Evolutionary conservation across 2,329 filamentous ascomycete genomes (phyloP), one percentile per base, ranked within the genome.

Genomic region (Daldinia eschscholtzii): DNA sequence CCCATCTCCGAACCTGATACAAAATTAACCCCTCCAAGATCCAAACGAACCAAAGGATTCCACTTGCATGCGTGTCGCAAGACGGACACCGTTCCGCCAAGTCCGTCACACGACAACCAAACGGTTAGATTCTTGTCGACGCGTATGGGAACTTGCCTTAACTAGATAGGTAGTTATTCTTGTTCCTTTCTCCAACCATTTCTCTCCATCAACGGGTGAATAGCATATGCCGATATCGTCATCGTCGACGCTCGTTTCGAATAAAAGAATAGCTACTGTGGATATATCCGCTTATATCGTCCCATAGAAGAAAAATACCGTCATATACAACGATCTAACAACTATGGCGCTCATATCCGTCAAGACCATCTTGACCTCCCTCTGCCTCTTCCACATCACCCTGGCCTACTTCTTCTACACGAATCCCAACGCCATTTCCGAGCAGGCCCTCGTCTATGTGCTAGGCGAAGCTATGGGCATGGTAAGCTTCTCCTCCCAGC

Each of bases 311-410:
- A 37, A 4, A 37, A 20, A 48, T 48, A 10, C 6, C 41, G 53
- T 15, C 56, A 20, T 15, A 61, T 61, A 13, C 52, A 41, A 63
- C 33, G 20, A 44, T 30, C 18, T n/a, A 30, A 18, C 23, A 75
- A 84, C 60, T 69, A 98, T 98, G 94, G 91, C 89, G 35, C 84
- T 97, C 79, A 87, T 98, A 76, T 94, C 93, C 1, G 90, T 91
- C 68, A 91, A 88, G 77, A 93, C 91, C 7, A 91, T 97, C 79
- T 91, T 98, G 75, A 91, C 92, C 74, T 91, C 89, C 59, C 83
- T 97, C 74, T 92, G 92, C 74, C 87, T 97, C 78, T 93, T 96
- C 83, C 93, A 97, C 82, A 81, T 97, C 72, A 93, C 92, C 5
- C 84, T 96, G 56, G 93, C 91, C 75, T 94, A 91, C 68, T 93